phyloP scores from a whole-genome alignment of 2,329 filamentous ascomycete species.

The Xylariaceae sp. region DNA sequence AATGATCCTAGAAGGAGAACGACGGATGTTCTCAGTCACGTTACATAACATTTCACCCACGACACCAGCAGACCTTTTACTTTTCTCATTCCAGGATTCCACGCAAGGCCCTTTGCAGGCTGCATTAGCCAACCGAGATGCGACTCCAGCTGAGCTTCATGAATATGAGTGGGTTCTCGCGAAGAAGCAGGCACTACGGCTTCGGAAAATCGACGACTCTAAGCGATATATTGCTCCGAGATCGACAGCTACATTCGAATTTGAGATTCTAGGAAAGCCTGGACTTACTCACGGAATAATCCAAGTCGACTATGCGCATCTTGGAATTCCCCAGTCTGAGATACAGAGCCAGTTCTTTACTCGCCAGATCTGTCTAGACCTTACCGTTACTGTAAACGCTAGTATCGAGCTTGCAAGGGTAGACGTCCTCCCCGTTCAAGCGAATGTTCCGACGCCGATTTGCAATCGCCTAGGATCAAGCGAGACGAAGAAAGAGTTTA shows the following conservation, averaged over 20 bases:
- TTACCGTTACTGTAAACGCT: conserved; percentile 90
- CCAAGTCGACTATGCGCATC: conserved; percentile 83
- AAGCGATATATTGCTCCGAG: conserved; percentile 69
- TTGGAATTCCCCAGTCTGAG: conserved; percentile 73
- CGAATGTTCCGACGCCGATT: conserved; percentile 65
- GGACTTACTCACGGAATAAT: conserved; percentile 80
- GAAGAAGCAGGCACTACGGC: conserved; percentile 71
- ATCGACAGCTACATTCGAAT: conserved; percentile 72
- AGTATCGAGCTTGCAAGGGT: conserved; percentile 82
- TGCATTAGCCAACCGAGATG: conserved; percentile 76
- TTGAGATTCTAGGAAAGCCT: conserved; percentile 86
- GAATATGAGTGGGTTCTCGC: conserved; percentile 83
- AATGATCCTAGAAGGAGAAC: conserved; percentile 93
- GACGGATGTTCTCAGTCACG: conserved; percentile 76
- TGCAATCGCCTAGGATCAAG: conserved; percentile 57
- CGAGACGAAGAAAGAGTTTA: conserved; percentile 43
- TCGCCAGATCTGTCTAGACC: conserved; percentile 77
- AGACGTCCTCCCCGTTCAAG: conserved; percentile 77
- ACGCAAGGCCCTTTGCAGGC: conserved; percentile 78
- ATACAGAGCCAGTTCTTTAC: conserved; percentile 80
- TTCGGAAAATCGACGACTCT: conserved; percentile 56
- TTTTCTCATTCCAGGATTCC: conserved; percentile 90
- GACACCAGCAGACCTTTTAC: conserved; percentile 79
- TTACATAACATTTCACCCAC: conserved; percentile 75
- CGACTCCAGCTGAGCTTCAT: conserved; percentile 79